Evolutionary conservation across 2,329 filamentous ascomycete species (phyloP).

Genomic region (Calycina herbarum): DNA sequence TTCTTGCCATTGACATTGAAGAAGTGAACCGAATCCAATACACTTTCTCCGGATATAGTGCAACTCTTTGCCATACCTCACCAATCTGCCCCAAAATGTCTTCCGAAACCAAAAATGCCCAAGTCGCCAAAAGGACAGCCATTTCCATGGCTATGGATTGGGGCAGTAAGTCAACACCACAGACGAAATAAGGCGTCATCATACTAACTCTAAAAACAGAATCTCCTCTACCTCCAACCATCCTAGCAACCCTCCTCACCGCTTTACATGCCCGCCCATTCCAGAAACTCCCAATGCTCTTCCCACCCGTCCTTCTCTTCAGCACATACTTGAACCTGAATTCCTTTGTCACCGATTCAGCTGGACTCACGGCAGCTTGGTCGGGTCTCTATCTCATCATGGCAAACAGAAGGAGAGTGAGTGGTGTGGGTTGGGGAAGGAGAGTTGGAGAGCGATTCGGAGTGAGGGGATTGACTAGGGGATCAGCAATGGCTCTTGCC

Average conservation of each 20-base stretch:
- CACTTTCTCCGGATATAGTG: not conserved
- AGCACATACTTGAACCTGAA: conserved; percentile 65
- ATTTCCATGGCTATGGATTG: conserved; percentile 49
- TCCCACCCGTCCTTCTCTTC: conserved; percentile 65
- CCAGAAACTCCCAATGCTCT: conserved; percentile 64
- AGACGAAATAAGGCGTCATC: not conserved
- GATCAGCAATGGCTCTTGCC: conserved; percentile 51
- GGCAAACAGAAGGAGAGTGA: conserved; percentile 52
- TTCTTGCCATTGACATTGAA: not conserved
- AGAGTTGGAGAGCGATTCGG: conserved; percentile 50
- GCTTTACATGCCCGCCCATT: conserved; percentile 68
- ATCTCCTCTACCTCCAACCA: conserved; percentile 62
- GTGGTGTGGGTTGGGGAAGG: conserved; percentile 24
- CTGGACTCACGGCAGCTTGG: conserved; percentile 64
- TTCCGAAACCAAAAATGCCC: conserved; percentile 23
- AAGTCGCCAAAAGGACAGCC: conserved; percentile 41
- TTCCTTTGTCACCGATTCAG: conserved; percentile 61
- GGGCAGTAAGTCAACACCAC: conserved; percentile 46
- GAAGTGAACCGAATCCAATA: not conserved
- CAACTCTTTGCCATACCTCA: not conserved
- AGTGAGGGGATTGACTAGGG: conserved; percentile 51
- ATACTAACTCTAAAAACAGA: conserved; percentile 44
- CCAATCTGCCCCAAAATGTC: conserved; percentile 24
- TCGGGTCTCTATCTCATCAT: conserved; percentile 65
- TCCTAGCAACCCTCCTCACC: conserved; percentile 65